Evolutionary conservation across 179 eudicot genomes (phyloP).

Genomic region (Actinidia chinensis): DNA sequence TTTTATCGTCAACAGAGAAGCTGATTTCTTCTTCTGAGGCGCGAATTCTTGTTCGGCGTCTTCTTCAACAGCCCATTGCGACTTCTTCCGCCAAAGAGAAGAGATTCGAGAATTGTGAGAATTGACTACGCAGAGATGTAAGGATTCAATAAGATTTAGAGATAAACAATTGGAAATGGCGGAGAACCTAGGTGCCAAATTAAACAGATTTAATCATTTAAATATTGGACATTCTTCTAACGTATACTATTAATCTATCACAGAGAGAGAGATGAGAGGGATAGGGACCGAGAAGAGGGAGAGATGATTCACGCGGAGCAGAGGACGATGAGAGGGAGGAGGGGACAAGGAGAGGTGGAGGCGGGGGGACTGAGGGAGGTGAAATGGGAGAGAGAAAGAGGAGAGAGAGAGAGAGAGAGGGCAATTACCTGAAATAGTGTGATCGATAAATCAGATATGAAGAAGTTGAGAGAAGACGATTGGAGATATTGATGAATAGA

Average conservation of each 20-base stretch:
- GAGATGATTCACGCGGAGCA: too few species aligned
- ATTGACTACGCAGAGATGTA: neutral
- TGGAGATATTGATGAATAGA: neutral
- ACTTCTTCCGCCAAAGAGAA: neutral
- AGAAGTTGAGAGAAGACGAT: neutral
- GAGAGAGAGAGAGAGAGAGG: neutral
- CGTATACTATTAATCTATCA: too few species aligned
- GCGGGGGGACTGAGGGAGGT: too few species aligned
- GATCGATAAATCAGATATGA: neutral
- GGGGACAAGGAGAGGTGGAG: too few species aligned
- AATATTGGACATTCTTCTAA: too few species aligned
- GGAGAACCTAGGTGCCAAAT: conserved; percentile 3
- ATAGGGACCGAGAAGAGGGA: too few species aligned
- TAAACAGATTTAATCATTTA: neutral
- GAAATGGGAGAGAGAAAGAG: too few species aligned
- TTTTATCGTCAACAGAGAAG: conserved; percentile 68
- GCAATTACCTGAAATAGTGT: neutral
- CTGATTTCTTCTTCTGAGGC: conserved; percentile 52
- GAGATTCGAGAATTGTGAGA: neutral
- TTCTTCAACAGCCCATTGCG: conserved; percentile 55
- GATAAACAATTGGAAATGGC: neutral
- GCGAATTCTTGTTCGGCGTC: conserved; percentile 33
- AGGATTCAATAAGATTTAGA: neutral
- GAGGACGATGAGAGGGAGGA: too few species aligned
- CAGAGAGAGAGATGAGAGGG: too few species aligned